Evolutionary conservation across 2,329 filamentous ascomycete species (phyloP).

Genomic region (Talaromyces rugulosus): DNA sequence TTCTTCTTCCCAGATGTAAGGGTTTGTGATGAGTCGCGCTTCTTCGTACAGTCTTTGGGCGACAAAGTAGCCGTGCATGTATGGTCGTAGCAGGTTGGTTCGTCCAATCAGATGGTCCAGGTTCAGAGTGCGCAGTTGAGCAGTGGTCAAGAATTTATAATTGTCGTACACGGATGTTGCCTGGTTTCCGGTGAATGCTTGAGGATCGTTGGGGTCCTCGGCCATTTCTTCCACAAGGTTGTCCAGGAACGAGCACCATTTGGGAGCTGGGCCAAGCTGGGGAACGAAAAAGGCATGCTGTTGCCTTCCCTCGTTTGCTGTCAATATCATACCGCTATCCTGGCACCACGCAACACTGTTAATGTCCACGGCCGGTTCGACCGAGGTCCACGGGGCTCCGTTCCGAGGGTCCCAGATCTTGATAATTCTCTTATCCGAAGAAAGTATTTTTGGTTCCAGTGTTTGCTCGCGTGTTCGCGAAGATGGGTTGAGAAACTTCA

Average conservation of each 20-base stretch:
- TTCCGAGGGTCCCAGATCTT: constrained; percentile 88
- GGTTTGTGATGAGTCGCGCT: constrained; percentile 85
- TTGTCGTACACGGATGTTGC: constrained; percentile 88
- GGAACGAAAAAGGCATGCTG: constrained; percentile 95
- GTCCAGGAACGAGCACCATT: constrained; percentile 95
- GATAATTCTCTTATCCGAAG: constrained; percentile 91
- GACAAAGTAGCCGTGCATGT: constrained; percentile 99
- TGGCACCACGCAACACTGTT: constrained; percentile 93
- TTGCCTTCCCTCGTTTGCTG: constrained; percentile 92
- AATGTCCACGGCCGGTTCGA: constrained; percentile 90
- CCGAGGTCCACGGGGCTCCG: constrained; percentile 88
- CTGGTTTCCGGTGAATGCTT: constrained; percentile 42
- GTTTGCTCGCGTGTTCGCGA: constrained; percentile 68
- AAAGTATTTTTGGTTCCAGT: constrained; percentile 70
- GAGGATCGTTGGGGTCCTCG: constrained; percentile 66
- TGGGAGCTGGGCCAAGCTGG: constrained; percentile 85
- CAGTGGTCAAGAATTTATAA: constrained; percentile 92
- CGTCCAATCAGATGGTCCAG: constrained; percentile 86
- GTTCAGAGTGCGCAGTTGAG: constrained; percentile 80
- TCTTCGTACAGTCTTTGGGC: constrained; percentile 94
- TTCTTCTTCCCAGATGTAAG: constrained; percentile 90
- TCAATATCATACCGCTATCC: constrained; percentile 89
- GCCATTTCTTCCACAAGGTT: constrained; percentile 99
- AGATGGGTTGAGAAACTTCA: constrained; percentile 63
- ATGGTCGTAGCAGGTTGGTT: constrained; percentile 83